Evolutionary conservation across 495 filamentous ascomycete genomes (phyloP), one percentile per base, ranked within the genome.

Genomic region (Tirmania nivea): DNA sequence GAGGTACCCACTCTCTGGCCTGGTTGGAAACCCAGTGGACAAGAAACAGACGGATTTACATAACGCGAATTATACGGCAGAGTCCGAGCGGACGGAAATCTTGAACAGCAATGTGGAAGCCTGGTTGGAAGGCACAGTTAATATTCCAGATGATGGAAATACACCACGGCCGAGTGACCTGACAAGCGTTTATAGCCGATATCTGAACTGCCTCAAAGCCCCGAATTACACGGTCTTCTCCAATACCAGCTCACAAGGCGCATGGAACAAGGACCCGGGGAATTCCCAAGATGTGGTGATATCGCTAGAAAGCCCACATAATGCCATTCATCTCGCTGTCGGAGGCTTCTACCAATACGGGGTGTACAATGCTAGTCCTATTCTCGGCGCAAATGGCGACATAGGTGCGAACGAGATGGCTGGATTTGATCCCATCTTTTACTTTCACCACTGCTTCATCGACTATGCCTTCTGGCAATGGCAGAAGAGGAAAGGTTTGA

Each of bases 381-480:
- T 57, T 56, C 45, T 57, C 31, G 50, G 49, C 10, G 65, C 65
- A 12, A 67, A 67, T 47, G 63, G 65, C 11, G 65, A 67, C 54
- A 67, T 65, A 63, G 63, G 61, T 11, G 65, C 63, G 49, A 67
- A 65, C 51, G 61, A 67, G 8, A 67, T 61, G 14, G 61, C 65
- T 1, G 35, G 50, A 16, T 64, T 67, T 39, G 65, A 67, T 49
- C 65, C 61, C 19, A 61, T 67, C 51, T 67, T 67, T 54, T 65
- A 55, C 54, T 62, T 65, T 49, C 63, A 67, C 51, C 65, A 67
- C 31, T 57, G 51, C 45, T 64, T 58, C 31, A 59, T 67, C 50
- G 65, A 67, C 55, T 50, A 39, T n/a, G 34, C 56, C 19, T 67
- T 65, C 54, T 67, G 65, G 65, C 34, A 35, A 12, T 67, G 65